Evolutionary conservation across 176 grass and related monocot species (phyloP).

Genomic region (Poa annua): DNA sequence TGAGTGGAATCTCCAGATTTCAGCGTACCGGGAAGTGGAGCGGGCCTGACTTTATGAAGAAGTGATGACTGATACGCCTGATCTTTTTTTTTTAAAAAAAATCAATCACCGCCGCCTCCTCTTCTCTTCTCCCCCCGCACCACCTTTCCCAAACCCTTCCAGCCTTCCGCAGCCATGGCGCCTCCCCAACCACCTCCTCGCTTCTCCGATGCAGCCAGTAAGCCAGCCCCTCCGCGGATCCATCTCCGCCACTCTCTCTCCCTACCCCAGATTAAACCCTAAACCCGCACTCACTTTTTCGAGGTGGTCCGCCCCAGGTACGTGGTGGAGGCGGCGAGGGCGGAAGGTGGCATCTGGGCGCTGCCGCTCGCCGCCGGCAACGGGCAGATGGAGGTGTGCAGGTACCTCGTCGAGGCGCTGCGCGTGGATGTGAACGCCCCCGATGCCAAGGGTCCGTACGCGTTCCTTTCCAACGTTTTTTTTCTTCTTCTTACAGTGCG

Average conservation of each 20-base stretch:
- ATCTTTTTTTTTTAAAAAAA: too few species aligned
- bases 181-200: not conserved
- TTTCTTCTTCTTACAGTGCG: too few species aligned
- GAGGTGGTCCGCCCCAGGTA: not conserved
- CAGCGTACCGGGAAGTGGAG: too few species aligned
- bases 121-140: too few species aligned
- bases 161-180: not conserved
- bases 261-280: not conserved
- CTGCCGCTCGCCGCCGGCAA: not conserved
- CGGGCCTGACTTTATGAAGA: too few species aligned
- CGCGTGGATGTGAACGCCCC: conserved; percentile 22
- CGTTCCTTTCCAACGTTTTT: not conserved
- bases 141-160: not conserved
- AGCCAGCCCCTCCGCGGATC: not conserved
- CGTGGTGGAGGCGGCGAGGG: not conserved
- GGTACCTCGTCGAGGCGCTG: conserved; percentile 28
- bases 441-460: not conserved
- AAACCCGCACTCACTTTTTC: not conserved
- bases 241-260: not conserved
- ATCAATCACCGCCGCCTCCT: too few species aligned
- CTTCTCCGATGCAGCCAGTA: not conserved
- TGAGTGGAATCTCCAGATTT: too few species aligned
- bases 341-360: not conserved
- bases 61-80: too few species aligned
- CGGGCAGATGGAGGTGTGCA: conserved; percentile 26